Conservation (phyloP, 768 basidiomycete species). For the Amanita rubescens region DNA sequence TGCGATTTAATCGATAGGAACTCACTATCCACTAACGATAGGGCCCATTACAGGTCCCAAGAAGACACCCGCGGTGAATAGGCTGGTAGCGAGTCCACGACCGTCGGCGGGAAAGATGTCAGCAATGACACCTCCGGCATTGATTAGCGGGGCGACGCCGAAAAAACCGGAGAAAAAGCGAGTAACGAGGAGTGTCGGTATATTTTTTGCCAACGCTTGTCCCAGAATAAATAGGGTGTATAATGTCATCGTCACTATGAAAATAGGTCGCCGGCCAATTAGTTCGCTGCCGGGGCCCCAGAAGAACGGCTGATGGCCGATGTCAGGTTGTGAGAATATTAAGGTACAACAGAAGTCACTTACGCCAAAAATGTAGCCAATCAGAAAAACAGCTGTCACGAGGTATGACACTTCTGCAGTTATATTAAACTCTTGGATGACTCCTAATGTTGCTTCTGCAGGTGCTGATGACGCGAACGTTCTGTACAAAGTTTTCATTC, state of each 20-base stretch:
- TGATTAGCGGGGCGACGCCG: slow-evolving; percentile 51
- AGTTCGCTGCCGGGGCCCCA: slow-evolving; percentile 62
- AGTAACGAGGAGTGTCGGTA: slow-evolving; percentile 49
- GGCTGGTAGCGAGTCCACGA: slow-evolving; percentile 46
- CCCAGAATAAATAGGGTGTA: slow-evolving; percentile 55
- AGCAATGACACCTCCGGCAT: slow-evolving; percentile 49
- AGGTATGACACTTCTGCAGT: slow-evolving; percentile 39
- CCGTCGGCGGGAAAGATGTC: slow-evolving; percentile 50
- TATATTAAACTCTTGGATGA: slow-evolving; percentile 33
- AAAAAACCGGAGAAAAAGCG: slow-evolving; percentile 60
- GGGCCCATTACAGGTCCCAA: slow-evolving; percentile 59
- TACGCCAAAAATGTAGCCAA: slow-evolving; percentile 45
- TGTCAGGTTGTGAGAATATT: neutral
- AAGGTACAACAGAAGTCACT: slow-evolving; percentile 12
- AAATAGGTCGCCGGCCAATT: slow-evolving; percentile 44
- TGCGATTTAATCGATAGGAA: slow-evolving; percentile 32
- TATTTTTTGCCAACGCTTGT: slow-evolving; percentile 52
- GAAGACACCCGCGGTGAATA: slow-evolving; percentile 58
- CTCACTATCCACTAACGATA: slow-evolving; percentile 52
- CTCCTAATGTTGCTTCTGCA: slow-evolving; percentile 26
- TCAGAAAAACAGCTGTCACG: slow-evolving; percentile 40
- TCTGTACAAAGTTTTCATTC: slow-evolving; percentile 10
- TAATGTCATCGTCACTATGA: slow-evolving; percentile 38
- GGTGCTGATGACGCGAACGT: slow-evolving; percentile 59
- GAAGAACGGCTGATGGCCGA: slow-evolving; percentile 35